Evolutionary conservation across 345 rosid genomes (phyloP), one percentile per base, ranked within the genome.

Genomic region (Punica granatum): DNA sequence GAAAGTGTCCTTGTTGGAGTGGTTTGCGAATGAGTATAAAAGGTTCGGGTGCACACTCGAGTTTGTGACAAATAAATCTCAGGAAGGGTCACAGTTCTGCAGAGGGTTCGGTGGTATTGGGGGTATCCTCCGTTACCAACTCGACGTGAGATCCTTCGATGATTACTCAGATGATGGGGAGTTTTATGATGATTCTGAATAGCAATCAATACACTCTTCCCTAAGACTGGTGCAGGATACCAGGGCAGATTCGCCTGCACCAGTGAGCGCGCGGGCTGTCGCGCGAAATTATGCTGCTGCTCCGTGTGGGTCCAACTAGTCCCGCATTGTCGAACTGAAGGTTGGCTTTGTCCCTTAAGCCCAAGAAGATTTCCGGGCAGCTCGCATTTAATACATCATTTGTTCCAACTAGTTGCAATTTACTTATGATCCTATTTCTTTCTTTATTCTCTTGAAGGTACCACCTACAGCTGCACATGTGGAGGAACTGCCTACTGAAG

Each of bases 61-160:
- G 80, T 85, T 87, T 69, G 88, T 87, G 58, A 87, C 92, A 32
- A 87, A 87, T 77, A 85, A 85, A 43, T 87, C 92, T 7, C 88
- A 87, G 61, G 89, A 87, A 69, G 92, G 88, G n/a, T 87, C 92
- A 65, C 89, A 87, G 78, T 85, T 87, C 68, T 87, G 86, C 76
- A 73, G 92, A 48, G 92, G 92, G 18, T 87, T 87, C 76, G 92
- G 92, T 9, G 92, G 92, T 42, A 83, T 87, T 65, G 92, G 92
- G 16, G 92, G 92, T 34, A 81, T 87, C 51, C 89, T 87, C 25
- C 89, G 89, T 14, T 56, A 87, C 76, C 88, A 81, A 74, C 74
- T 87, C 11, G 89, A 87, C 72, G 72, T 87, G 81, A 76, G 85
- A 34, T 56, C 80, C 1, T 85, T 84, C 61, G 88, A 87, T 74